Base-by-base conservation (phyloP, 768 basidiomycete species). In the Serendipita sp. region DNA sequence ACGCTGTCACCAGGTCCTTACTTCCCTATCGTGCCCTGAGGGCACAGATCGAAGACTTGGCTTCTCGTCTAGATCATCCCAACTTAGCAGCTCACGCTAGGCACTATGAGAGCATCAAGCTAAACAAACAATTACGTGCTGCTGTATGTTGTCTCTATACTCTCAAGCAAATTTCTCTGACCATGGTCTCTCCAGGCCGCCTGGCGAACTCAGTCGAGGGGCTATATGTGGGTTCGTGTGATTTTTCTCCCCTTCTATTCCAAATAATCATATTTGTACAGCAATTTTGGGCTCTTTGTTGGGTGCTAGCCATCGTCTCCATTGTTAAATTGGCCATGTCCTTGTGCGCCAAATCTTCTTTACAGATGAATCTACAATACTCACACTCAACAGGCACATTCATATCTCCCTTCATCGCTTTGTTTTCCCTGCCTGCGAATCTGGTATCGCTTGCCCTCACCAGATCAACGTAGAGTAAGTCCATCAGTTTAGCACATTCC, bases 91-190 rank as follows among this genome's bases (percentile, higher is more conserved):
- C 36, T 28, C 56, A 60, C 8, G 56, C 56, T 36, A 32, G 34
- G 30, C 36, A 60, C 56, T 60, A 60, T 60, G 56, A 60, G 56
- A 60, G 56, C 36, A 60, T 60, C 56, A 60, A 60, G n/a, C 32
- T 60, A 35, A 60, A 60, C 56, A 60, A 60, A 30, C 56, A 60
- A 38, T 30, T 60, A 10, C 23, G 56, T 28, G 56, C 56, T 18
- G 56, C 56, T 32, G 56, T 60, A 35, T 35, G 56, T 35, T 10
- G 16, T 60, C 41, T 13, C 16, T 30, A 38, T 34, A 30, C 11
- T n/a, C 32, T 35, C 28, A 18, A 28, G 56, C 8, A 10, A 30
- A 10, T n/a, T 28, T 3, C 32, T n/a, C 56, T 60, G n/a, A 60
- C 36, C n/a, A 32, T 30, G 10, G 10, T 18, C 16, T 52, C 8